phyloP scores from a whole-genome alignment of 164 flowering plant species.

The Cinnamomum micranthum region DNA sequence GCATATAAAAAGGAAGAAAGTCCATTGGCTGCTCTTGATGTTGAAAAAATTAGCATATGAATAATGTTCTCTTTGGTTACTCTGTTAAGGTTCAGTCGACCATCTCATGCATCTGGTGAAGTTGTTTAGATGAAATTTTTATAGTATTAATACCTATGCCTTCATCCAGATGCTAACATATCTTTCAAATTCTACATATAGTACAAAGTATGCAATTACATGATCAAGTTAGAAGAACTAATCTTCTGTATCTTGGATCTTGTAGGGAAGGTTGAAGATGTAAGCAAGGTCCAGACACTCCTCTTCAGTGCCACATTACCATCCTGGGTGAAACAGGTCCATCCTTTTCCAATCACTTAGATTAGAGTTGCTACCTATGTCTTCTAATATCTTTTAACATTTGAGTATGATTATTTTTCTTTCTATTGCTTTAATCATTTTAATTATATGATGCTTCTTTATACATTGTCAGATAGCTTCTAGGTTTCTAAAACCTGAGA shows the following conservation, averaged over 20 bases:
- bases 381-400: neutral
- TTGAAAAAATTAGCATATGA: no score
- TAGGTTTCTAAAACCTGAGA: conserved; percentile 66
- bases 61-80: no score
- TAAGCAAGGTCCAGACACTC: conserved; percentile 85
- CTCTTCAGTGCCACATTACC: conserved; percentile 98
- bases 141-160: no score
- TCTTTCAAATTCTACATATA: neutral
- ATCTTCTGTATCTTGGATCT: neutral
- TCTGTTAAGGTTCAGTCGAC: no score
- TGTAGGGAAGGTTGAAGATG: conserved; percentile 86
- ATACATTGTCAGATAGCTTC: conserved; percentile 52
- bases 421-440: neutral
- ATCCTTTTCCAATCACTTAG: neutral
- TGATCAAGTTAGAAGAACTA: neutral
- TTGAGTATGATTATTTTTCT: neutral
- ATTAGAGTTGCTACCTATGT: neutral
- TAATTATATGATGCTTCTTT: neutral
- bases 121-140: no score
- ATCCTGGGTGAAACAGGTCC: conserved; percentile 74
- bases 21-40: no score
- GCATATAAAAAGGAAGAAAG: no score
- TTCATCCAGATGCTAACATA: no score
- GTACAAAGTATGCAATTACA: neutral
- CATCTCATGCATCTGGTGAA: no score